Evolutionary conservation across 148 eudicot species (phyloP).

Genomic region (Chenopodium suecicum): DNA sequence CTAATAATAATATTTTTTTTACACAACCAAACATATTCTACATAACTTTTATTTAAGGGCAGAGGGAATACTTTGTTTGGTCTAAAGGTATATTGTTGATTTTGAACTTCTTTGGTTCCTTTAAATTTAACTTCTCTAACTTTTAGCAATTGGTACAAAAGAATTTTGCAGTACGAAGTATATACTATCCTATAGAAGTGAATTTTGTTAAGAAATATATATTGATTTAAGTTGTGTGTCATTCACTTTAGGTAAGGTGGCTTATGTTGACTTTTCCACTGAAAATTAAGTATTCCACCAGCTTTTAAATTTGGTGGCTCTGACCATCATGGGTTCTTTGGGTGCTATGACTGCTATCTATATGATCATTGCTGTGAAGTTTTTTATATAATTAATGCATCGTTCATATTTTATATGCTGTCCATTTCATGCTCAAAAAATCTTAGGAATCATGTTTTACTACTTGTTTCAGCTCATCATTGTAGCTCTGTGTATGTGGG

Average conservation of each 20-base stretch:
- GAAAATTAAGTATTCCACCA: not conserved
- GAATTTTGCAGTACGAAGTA: not conserved
- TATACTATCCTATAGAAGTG: not conserved
- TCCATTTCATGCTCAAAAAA: not conserved
- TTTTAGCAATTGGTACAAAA: not conserved
- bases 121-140: not conserved
- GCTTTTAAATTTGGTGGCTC: not conserved
- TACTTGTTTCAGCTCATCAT: not conserved
- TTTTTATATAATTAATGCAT: not conserved
- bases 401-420: not conserved
- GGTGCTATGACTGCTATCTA: not conserved
- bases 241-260: not conserved
- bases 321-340: not conserved
- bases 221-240: not conserved
- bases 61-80: not conserved
- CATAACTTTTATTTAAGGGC: not conserved
- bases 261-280: not conserved
- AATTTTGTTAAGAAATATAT: not conserved
- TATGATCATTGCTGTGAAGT: not conserved
- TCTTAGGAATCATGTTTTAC: not conserved
- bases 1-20: not conserved
- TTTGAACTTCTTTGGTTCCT: not conserved
- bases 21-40: not conserved
- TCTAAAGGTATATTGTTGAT: no score
- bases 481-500: not conserved